phyloP scores from a whole-genome alignment of 768 basidiomycete genomes.

The Trichaptum fuscoviolaceum region DNA sequence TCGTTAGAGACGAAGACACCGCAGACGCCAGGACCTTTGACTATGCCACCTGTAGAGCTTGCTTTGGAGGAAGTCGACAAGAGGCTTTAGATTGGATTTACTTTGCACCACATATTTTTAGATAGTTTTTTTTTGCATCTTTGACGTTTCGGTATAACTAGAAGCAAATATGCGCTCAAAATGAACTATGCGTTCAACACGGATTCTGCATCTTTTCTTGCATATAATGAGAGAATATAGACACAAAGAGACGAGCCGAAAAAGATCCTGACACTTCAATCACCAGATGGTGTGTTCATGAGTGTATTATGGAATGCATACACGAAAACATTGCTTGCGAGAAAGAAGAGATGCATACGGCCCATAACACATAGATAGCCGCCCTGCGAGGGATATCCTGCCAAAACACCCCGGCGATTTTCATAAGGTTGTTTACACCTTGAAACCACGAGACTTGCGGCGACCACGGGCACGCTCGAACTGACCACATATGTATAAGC shows the following conservation, averaged over 20 bases:
- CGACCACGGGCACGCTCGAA: conserved; percentile 99
- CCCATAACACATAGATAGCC: conserved; percentile 1
- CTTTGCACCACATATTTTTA: background rate
- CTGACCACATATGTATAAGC: conserved; percentile 27
- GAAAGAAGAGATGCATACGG: background rate
- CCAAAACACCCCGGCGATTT: conserved; percentile 1
- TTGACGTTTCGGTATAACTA: background rate
- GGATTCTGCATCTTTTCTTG: background rate
- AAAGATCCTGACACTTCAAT: background rate
- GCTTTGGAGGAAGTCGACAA: conserved; percentile 4
- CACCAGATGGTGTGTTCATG: background rate
- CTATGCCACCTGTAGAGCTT: conserved; percentile 2
- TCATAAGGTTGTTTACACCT: conserved; percentile 57
- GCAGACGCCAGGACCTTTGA: background rate
- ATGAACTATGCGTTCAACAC: background rate
- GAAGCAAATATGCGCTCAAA: too few relatives aligned
- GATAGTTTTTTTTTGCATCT: background rate
- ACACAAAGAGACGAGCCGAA: background rate
- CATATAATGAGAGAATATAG: background rate
- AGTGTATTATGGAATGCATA: background rate
- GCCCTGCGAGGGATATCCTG: background rate
- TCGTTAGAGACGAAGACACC: background rate
- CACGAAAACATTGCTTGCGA: background rate
- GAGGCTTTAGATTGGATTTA: background rate
- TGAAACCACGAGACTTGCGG: conserved; percentile 97